Conservation (phyloP, 2,329 filamentous ascomycete genomes). For the Elsinoe ampelina region DNA sequence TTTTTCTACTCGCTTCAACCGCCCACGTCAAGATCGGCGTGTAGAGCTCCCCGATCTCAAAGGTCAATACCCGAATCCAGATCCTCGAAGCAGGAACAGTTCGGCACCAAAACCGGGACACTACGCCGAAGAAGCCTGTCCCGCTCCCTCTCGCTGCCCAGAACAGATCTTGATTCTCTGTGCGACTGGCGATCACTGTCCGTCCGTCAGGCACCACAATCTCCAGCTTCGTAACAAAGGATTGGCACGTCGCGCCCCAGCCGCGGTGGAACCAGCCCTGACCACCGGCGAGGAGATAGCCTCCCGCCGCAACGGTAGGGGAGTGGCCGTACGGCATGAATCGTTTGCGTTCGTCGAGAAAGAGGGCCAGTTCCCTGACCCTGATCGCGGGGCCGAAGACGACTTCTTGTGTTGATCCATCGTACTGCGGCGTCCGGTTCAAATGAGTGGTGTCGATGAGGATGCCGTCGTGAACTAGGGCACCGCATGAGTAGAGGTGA, state of each 20-base stretch:
- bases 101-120: slow-evolving; percentile 4
- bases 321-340: neutral
- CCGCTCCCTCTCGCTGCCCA: slow-evolving; percentile 45
- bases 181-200: slow-evolving; percentile 38
- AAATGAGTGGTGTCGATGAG: neutral
- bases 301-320: neutral
- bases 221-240: slow-evolving; percentile 22
- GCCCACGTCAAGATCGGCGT: neutral
- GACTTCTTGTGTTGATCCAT: neutral
- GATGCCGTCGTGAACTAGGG: neutral
- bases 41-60: neutral
- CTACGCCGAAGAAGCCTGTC: slow-evolving; percentile 34
- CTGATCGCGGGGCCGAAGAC: neutral
- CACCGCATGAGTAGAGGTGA: neutral
- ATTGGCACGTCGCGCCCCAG: neutral
- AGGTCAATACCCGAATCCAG: neutral
- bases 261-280: neutral
- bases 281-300: neutral
- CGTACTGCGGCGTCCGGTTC: neutral
- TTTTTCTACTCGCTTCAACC: neutral
- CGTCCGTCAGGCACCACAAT: slow-evolving; percentile 45
- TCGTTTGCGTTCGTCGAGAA: neutral
- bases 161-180: slow-evolving; percentile 42
- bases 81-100: neutral
- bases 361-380: neutral